These are phyloP conservation scores for Ilyonectria destructans DNA, from an alignment of 2,329 filamentous ascomycete species.

Conservation along the genomic window DNA sequence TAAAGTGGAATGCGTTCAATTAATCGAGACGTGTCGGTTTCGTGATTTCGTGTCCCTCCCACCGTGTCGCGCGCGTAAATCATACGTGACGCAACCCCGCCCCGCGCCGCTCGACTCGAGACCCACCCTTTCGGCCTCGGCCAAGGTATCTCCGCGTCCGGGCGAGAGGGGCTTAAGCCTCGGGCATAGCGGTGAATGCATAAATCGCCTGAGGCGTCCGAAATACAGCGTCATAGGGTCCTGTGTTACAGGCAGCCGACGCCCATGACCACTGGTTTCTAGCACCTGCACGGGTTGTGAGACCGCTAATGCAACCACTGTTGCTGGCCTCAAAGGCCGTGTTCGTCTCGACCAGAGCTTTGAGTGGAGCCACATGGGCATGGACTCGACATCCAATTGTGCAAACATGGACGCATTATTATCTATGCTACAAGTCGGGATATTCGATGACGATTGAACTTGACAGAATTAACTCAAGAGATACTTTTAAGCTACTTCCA, in stretches of 20 bases:
- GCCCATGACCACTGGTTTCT: slow-evolving; percentile 30
- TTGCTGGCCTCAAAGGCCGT: slow-evolving; percentile 33
- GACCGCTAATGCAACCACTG: slow-evolving; percentile 45
- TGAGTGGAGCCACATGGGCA: slow-evolving; percentile 32
- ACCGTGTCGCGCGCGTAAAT: slow-evolving; percentile 51
- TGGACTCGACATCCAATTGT: slow-evolving; percentile 5
- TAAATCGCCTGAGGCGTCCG: neutral
- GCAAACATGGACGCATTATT: neutral
- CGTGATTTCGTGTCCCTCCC: slow-evolving; percentile 57
- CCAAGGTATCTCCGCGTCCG: slow-evolving; percentile 22
- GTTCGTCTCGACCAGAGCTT: slow-evolving; percentile 29
- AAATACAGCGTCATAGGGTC: neutral
- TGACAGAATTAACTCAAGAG: neutral
- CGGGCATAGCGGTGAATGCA: neutral
- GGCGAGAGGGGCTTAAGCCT: slow-evolving; percentile 12
- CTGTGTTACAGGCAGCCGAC: neutral
- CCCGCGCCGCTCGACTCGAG: slow-evolving; percentile 14
- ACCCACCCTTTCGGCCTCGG: slow-evolving; percentile 17
- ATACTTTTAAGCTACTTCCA: neutral
- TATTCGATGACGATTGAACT: neutral
- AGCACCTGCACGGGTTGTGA: slow-evolving; percentile 30
- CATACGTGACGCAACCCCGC: slow-evolving; percentile 41
- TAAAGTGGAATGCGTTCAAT: slow-evolving; percentile 52
- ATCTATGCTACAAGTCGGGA: neutral
- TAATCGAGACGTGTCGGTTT: slow-evolving; percentile 63